phyloP scores from a whole-genome alignment of 2,329 filamentous ascomycete genomes.

The Penicillium oxalicum region DNA sequence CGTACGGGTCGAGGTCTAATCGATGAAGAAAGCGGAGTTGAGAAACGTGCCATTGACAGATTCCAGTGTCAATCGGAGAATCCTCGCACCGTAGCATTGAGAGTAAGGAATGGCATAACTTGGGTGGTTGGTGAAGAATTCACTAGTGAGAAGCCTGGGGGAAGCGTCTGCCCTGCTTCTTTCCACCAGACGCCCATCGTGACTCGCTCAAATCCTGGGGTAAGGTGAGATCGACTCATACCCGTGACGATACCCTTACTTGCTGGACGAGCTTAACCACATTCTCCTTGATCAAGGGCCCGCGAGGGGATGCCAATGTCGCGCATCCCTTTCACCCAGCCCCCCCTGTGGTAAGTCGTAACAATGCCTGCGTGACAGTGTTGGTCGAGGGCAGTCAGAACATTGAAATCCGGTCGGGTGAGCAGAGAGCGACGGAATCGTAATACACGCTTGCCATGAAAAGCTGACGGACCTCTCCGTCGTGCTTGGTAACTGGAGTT shows the following conservation, averaged over 20 bases:
- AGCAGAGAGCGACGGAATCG: too few species aligned
- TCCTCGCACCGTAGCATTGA: too few species aligned
- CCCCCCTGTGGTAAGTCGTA: conserved; percentile 14
- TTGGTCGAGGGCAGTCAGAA: too few species aligned
- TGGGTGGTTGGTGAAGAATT: not conserved
- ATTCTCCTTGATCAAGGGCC: conserved; percentile 23
- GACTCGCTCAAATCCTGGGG: not conserved
- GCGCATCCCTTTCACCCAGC: conserved; percentile 20
- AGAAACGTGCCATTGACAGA: not conserved
- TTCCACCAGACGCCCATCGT: not conserved
- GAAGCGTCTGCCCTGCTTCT: not conserved
- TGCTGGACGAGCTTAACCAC: conserved; percentile 1
- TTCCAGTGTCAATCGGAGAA: too few species aligned
- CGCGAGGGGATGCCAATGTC: conserved; percentile 22
- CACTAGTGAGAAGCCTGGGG: not conserved
- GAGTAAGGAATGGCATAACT: too few species aligned
- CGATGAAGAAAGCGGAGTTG: not conserved
- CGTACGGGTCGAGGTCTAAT: too few species aligned
- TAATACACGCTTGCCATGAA: too few species aligned
- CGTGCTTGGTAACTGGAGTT: not conserved
- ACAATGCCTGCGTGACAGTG: not conserved
- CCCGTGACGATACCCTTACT: conserved; percentile 18
- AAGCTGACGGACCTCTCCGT: not conserved
- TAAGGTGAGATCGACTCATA: conserved; percentile 6
- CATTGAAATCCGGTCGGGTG: too few species aligned